Conservation (phyloP, 495 filamentous ascomycete species). For the Margaritispora aquatica region DNA sequence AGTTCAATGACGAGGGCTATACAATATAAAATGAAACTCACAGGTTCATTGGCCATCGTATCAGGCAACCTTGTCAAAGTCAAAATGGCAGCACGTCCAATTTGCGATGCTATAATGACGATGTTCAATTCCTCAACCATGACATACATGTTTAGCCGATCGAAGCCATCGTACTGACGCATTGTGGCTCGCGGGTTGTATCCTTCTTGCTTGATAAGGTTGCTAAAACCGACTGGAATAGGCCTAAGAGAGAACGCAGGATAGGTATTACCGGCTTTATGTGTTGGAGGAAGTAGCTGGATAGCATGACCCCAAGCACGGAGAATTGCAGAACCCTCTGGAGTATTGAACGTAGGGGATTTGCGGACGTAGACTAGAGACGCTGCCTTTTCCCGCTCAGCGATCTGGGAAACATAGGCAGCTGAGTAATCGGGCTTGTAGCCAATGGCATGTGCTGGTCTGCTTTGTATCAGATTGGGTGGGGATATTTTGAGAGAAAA, state of each 20-base stretch:
- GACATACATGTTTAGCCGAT: constrained; percentile 71
- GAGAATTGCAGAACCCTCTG: constrained; percentile 34
- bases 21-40: not conserved
- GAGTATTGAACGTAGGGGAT: not conserved
- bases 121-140: constrained; percentile 75
- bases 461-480: not conserved
- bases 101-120: constrained; percentile 64
- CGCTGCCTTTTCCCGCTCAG: not conserved
- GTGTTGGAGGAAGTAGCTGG: constrained; percentile 42
- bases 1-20: not conserved
- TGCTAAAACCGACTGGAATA: not conserved
- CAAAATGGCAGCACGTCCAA: constrained; percentile 69
- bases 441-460: not conserved
- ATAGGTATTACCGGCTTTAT: not conserved
- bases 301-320: constrained; percentile 54
- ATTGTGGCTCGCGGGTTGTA: not conserved
- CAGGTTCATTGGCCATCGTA: not conserved
- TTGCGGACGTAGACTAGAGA: not conserved
- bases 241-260: not conserved
- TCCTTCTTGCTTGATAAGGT: not conserved
- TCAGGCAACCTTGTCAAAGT: constrained; percentile 25
- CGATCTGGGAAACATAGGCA: not conserved
- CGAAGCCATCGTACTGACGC: constrained; percentile 14
- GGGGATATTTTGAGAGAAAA: not conserved
- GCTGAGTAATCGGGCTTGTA: not conserved